Evolutionary conservation across 768 basidiomycete genomes (phyloP).

Genomic region (Cantharellus cinnabarinus): DNA sequence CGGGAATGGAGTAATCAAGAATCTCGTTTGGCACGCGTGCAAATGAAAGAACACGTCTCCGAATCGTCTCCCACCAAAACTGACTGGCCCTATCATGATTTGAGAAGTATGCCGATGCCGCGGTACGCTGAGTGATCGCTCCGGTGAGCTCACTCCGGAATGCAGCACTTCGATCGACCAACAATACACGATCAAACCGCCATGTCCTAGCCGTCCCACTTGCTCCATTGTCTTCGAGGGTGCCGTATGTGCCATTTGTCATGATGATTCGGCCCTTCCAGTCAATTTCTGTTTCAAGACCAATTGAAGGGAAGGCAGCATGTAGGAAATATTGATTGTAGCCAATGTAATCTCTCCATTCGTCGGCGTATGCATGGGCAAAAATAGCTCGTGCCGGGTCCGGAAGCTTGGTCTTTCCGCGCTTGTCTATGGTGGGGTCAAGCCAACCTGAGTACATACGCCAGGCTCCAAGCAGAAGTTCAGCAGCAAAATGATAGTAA

Average conservation of each 20-base stretch:
- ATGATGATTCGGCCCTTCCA: conserved; percentile 41
- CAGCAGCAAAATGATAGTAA: conserved; percentile 77
- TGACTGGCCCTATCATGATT: conserved; percentile 19
- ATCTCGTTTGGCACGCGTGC: conserved; percentile 27
- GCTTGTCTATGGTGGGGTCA: conserved; percentile 14
- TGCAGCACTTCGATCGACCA: conserved; percentile 59
- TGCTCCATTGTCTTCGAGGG: not conserved
- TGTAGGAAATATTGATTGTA: conserved; percentile 65
- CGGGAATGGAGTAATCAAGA: conserved; percentile 7
- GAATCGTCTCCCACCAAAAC: conserved; percentile 65
- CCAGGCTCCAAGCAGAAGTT: conserved; percentile 57
- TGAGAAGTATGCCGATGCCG: conserved; percentile 41
- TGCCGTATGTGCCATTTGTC: conserved; percentile 7
- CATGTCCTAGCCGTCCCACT: conserved; percentile 18
- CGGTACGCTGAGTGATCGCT: conserved; percentile 44
- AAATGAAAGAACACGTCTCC: conserved; percentile 43
- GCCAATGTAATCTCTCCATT: conserved; percentile 56
- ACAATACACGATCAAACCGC: conserved; percentile 48
- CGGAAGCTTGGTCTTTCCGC: conserved; percentile 23
- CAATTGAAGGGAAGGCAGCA: conserved; percentile 34
- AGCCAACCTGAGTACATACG: conserved; percentile 27
- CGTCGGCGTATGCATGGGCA: conserved; percentile 24
- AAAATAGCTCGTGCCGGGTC: conserved; percentile 52
- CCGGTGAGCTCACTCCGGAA: conserved; percentile 48
- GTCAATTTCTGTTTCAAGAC: conserved; percentile 44